Percentiles rank a stretch among this genome's conserved stretches.
Conservation (phyloP, 2,329 filamentous ascomycete species). For the Botrytis elliptica region DNA sequence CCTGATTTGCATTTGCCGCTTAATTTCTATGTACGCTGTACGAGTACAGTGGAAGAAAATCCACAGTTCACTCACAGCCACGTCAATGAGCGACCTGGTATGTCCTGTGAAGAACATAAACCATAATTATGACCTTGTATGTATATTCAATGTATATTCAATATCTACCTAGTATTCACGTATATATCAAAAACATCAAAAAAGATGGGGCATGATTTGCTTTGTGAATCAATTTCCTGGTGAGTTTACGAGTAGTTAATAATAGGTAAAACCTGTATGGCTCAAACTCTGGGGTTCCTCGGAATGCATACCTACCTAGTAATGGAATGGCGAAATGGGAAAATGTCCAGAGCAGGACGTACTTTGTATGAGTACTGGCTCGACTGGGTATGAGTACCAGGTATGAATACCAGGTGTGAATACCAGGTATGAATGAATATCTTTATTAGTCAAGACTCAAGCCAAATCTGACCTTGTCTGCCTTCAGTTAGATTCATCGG, state of each 20-base stretch:
- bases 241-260: background rate
- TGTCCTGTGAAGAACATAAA: background rate
- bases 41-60: background rate
- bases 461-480: background rate
- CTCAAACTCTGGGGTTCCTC: background rate
- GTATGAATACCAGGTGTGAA: too few species aligned
- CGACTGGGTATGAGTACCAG: too few species aligned
- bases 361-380: background rate
- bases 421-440: background rate
- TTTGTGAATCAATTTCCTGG: constrained; percentile 4
- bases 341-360: background rate
- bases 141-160: background rate
- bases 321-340: background rate
- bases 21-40: background rate
- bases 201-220: constrained; percentile 7
- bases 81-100: background rate
- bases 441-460: background rate
- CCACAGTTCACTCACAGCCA: background rate
- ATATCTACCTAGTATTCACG: background rate
- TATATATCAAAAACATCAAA: background rate
- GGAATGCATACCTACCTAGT: background rate
- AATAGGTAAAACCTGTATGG: background rate
- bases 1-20: constrained; percentile 11
- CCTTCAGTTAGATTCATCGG: background rate
- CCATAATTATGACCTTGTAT: background rate